phyloP scores from a whole-genome alignment of 768 basidiomycete genomes.

The Tricholoma bakamatsutake region DNA sequence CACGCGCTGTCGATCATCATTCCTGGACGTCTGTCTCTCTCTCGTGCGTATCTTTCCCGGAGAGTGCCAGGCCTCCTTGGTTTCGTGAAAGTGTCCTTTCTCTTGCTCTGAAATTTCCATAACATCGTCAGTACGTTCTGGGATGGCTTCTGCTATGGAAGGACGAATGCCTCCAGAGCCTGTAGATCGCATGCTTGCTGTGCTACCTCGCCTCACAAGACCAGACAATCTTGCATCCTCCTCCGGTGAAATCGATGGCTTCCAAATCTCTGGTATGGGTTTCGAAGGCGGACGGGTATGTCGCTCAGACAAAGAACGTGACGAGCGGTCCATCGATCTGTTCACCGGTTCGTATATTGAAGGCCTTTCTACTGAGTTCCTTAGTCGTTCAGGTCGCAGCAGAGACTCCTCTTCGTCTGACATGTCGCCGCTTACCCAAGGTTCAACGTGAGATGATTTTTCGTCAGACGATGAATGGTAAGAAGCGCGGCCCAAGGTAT shows the following conservation, averaged over 20 bases:
- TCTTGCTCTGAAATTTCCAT: constrained; percentile 6
- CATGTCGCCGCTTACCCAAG: neutral
- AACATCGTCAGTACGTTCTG: constrained; percentile 27
- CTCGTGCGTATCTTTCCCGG: constrained; percentile 12
- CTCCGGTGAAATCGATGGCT: constrained; percentile 38
- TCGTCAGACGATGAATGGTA: neutral
- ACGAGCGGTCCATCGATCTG: constrained; percentile 9
- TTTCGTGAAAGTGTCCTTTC: constrained; percentile 1
- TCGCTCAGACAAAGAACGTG: constrained; percentile 21
- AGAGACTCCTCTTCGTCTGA: constrained; percentile 18
- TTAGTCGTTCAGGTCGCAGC: constrained; percentile 13
- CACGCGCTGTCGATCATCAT: constrained; percentile 15
- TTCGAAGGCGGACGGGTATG: constrained; percentile 27
- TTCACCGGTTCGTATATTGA: constrained; percentile 7
- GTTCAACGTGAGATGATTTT: constrained; percentile 1
- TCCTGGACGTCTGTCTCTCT: constrained; percentile 4
- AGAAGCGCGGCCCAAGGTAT: constrained; percentile 6
- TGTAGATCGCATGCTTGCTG: constrained; percentile 42
- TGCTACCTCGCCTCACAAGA: constrained; percentile 42
- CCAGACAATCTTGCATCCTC: constrained; percentile 37
- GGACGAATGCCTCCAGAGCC: constrained; percentile 36
- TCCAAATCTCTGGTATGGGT: constrained; percentile 43
- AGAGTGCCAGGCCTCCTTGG: constrained; percentile 7
- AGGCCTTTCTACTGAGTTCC: constrained; percentile 12
- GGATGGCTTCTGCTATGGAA: constrained; percentile 32